A percentile compares a stretch with the other conserved stretches of the same genome.
Evolutionary conservation across 2,329 filamentous ascomycete species (phyloP).

Genomic region (Microascus cirrosus): DNA sequence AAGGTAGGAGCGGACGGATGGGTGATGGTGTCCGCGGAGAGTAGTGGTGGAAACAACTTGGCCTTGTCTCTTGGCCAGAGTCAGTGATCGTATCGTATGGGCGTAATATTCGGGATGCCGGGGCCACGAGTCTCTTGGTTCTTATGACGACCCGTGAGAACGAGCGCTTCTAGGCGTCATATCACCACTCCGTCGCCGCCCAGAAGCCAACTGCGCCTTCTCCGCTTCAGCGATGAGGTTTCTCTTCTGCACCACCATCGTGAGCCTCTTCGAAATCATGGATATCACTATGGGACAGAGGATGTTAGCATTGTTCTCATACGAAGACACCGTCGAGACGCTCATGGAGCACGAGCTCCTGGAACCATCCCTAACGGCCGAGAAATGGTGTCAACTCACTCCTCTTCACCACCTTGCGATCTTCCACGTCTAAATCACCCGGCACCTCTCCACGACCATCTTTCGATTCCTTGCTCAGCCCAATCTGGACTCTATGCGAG

Average conservation of each 20-base stretch:
- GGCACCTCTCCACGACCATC: slow-evolving; percentile 15
- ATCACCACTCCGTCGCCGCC: slow-evolving; percentile 43
- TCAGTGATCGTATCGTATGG: background rate
- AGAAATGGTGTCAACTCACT: slow-evolving; percentile 38
- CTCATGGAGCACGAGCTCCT: background rate
- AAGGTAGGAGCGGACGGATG: background rate
- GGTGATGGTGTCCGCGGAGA: background rate
- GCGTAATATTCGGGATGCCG: background rate
- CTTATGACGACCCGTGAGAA: slow-evolving; percentile 28
- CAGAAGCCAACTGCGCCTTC: slow-evolving; percentile 29
- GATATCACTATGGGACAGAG: slow-evolving; percentile 37
- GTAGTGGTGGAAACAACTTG: background rate
- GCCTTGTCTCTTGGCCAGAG: background rate
- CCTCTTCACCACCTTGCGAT: slow-evolving; percentile 61
- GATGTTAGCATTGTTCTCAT: slow-evolving; percentile 12
- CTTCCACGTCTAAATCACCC: slow-evolving; percentile 52
- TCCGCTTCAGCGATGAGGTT: slow-evolving; percentile 49
- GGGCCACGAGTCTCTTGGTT: background rate
- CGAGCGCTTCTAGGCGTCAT: slow-evolving; percentile 43
- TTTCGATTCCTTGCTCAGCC: slow-evolving; percentile 14
- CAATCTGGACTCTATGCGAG: slow-evolving; percentile 26
- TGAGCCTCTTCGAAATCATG: slow-evolving; percentile 48
- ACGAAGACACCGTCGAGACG: too few species aligned
- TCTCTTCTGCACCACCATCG: slow-evolving; percentile 48
- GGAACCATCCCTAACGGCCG: background rate